Evolutionary conservation across 78 protist species (phyloP), one percentile per base, ranked within the genome.

Genomic region (Dictyostelium citrinum): DNA sequence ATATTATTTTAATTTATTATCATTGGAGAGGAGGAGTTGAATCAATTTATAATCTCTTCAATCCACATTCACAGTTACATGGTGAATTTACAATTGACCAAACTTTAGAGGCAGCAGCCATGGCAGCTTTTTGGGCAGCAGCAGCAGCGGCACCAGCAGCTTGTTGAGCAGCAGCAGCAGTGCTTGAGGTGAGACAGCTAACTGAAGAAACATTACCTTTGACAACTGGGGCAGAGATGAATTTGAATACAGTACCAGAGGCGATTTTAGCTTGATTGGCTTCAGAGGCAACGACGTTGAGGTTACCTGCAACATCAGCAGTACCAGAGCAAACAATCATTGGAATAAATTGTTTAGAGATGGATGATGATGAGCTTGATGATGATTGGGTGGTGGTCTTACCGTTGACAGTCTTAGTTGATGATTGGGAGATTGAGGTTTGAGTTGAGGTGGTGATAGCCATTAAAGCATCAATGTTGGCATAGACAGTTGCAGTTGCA

Each of bases 141-240:
- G 35, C 46, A 24, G 6, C 43, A 16, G 78, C 81, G 49, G 51
- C 37, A 39, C 29, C 55, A 5, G 83, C 83, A 51, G 61, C 68
- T 27, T 41, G 68, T 35, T 20, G 29, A 46, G 82, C 72, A 33
- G 29, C 37, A 45, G 22, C 35, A 31, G 41, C 68, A 31, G 70
- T 71, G 51, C 76, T 12, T 9, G 75, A 61, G 29, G 45, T 39
- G 14, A 58, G 60, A 9, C 16, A 7, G n/a, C 83, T n/a, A 8
- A 37, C 45, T 14, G 68, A 31, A 0, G 45, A 35, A 35, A 84
- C 39, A 16, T 31, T 35, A 84, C 91, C 91, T 20, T 39, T 51
- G 5, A 75, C 91, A 60, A 37, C 64, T 33, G 91, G 72, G 9
- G 91, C 91, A 43, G 83, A 75, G 64, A 84, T 41, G 51, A 84